Conservation (phyloP, 1,139 yeast species). For the Kurtzmaniella quercitrusa region DNA sequence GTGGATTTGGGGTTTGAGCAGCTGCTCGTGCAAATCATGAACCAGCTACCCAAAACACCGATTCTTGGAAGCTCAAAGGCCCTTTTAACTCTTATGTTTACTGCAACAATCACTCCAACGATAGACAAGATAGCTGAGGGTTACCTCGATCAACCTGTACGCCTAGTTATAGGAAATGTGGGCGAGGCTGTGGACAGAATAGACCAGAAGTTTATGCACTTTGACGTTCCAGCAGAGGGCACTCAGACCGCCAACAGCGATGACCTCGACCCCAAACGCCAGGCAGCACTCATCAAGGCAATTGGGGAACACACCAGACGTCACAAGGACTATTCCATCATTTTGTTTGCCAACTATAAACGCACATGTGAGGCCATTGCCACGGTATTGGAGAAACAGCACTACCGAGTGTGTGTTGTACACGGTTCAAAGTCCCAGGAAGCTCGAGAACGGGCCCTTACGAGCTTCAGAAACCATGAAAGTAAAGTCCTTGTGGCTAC, state of each 20-base stretch:
- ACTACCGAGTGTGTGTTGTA: constrained; percentile 50
- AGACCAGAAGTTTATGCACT: constrained; percentile 61
- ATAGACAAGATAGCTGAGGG: constrained; percentile 63
- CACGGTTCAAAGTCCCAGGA: constrained; percentile 89
- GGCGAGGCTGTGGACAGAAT: constrained; percentile 65
- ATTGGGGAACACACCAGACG: constrained; percentile 24
- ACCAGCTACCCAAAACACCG: constrained; percentile 33
- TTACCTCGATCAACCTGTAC: constrained; percentile 60
- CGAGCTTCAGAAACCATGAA: constrained; percentile 55
- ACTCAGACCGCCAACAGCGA: constrained; percentile 10
- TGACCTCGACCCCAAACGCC: constrained; percentile 19
- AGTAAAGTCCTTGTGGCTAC: constrained; percentile 79
- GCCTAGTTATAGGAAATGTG: constrained; percentile 61
- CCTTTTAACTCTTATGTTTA: constrained; percentile 73
- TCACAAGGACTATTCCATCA: constrained; percentile 44
- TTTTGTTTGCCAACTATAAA: constrained; percentile 78
- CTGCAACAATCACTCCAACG: constrained; percentile 84
- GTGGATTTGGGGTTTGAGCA: constrained; percentile 92
- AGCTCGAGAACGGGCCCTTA: constrained; percentile 77
- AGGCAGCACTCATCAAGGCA: constrained; percentile 20
- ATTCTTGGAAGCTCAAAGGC: not conserved
- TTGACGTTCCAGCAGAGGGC: constrained; percentile 10
- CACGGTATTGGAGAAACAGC: constrained; percentile 39
- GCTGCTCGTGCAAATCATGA: constrained; percentile 59
- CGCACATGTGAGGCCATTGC: constrained; percentile 66